Evolutionary conservation across 768 basidiomycete genomes (phyloP).

Genomic region (Amanita pseudoporphyria): DNA sequence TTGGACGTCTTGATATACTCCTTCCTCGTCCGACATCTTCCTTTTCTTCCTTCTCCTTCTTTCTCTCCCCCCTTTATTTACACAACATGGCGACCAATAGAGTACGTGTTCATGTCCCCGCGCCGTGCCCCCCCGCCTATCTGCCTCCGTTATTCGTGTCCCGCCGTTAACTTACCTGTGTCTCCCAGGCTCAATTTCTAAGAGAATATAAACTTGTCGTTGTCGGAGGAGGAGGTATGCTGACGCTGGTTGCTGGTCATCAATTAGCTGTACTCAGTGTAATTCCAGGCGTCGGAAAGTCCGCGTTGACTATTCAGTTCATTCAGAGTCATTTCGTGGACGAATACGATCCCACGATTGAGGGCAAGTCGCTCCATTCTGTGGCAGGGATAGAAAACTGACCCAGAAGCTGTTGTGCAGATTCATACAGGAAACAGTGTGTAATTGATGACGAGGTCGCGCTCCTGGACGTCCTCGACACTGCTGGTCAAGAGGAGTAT

Average conservation of each 20-base stretch:
- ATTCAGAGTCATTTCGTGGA: conserved; percentile 93
- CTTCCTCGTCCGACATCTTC: not conserved
- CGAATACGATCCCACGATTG: conserved; percentile 93
- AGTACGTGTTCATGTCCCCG: conserved; percentile 17
- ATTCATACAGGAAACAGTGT: conserved; percentile 96
- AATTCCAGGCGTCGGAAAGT: conserved; percentile 49
- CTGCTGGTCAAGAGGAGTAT: conserved; percentile 97
- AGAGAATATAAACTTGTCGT: conserved; percentile 98
- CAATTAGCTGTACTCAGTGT: conserved; percentile 1
- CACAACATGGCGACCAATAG: conserved; percentile 26
- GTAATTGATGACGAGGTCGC: conserved; percentile 99
- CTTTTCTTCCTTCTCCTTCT: conserved; percentile 8
- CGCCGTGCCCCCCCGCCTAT: not conserved
- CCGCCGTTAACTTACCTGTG: conserved; percentile 7
- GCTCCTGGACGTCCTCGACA: conserved; percentile 92
- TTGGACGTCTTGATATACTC: not conserved
- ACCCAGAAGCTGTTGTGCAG: conserved; percentile 27
- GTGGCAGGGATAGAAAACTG: not conserved
- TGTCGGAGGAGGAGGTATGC: conserved; percentile 88
- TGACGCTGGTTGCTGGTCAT: not conserved
- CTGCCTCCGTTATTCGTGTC: too few species aligned
- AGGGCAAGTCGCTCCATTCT: conserved; percentile 38
- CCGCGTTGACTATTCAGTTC: conserved; percentile 95
- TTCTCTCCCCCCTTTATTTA: conserved; percentile 10
- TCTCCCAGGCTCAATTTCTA: conserved; percentile 70